A percentile compares a stretch with the other conserved stretches of the same genome.
Evolutionary conservation across 1,284 basidiomycete species (phyloP).

Genomic region (Naganishia albida): DNA sequence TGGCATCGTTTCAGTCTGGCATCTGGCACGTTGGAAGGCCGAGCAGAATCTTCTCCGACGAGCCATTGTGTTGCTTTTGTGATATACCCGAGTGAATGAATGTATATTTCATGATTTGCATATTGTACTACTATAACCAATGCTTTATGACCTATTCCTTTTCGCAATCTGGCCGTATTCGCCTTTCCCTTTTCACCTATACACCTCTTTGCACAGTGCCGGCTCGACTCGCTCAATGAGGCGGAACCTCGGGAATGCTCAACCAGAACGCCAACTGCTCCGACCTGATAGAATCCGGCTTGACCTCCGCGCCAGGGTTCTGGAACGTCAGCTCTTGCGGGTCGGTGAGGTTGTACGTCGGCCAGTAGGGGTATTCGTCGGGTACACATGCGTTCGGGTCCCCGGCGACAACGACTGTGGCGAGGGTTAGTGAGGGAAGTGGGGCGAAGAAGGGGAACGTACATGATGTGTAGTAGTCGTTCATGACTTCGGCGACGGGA

Average conservation of each 20-base stretch:
- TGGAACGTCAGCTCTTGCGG: conserved; percentile 19
- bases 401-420: conserved; percentile 25
- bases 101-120: no score
- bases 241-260: conserved; percentile 17
- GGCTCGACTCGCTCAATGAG: conserved; percentile 6
- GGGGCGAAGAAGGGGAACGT: background rate
- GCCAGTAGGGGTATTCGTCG: conserved; percentile 16
- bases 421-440: background rate
- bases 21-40: no score
- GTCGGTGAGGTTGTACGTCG: conserved; percentile 7
- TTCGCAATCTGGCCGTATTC: no score
- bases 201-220: no score
- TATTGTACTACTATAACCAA: no score
- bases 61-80: no score
- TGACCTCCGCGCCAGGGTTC: conserved; percentile 1
- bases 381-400: conserved; percentile 21
- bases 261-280: conserved; percentile 27
- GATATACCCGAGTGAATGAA: no score
- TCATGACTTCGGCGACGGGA: conserved; percentile 17
- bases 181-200: no score
- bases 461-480: conserved; percentile 27
- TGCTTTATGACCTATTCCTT: no score
- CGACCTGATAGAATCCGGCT: conserved; percentile 9
- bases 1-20: no score
- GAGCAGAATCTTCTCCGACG: no score